phyloP scores from a whole-genome alignment of 805 yeast species.

The Metschnikowia hibisci region DNA sequence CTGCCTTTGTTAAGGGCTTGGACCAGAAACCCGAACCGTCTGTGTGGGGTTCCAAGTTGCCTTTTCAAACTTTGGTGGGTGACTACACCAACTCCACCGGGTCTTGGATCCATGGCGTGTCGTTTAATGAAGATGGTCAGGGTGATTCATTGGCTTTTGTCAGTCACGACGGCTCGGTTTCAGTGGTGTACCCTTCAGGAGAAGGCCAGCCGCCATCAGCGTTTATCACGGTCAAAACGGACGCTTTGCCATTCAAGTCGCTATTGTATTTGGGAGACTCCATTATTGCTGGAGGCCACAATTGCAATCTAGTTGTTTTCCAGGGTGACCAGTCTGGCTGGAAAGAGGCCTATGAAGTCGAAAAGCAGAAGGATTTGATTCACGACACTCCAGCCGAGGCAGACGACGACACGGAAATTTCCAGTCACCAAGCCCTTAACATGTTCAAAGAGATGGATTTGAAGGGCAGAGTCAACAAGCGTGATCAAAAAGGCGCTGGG shows the following conservation, averaged over 20 bases:
- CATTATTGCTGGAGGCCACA: slow-evolving; percentile 86
- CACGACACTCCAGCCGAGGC: slow-evolving; percentile 43
- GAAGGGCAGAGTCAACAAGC: slow-evolving; percentile 70
- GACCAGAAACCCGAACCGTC: slow-evolving; percentile 79
- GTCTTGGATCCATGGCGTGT: slow-evolving; percentile 90
- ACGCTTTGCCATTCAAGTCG: slow-evolving; percentile 76
- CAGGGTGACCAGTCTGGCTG: slow-evolving; percentile 62
- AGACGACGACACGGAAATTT: slow-evolving; percentile 52
- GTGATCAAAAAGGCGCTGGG: slow-evolving; percentile 25
- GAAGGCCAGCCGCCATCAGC: slow-evolving; percentile 60
- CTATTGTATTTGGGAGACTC: slow-evolving; percentile 64
- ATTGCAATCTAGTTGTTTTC: slow-evolving; percentile 85
- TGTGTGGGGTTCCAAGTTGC: slow-evolving; percentile 92
- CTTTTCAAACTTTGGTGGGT: slow-evolving; percentile 88
- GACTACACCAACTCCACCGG: slow-evolving; percentile 67
- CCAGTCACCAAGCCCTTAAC: slow-evolving; percentile 76
- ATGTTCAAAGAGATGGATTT: slow-evolving; percentile 95
- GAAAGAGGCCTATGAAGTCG: slow-evolving; percentile 58
- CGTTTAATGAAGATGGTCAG: slow-evolving; percentile 71
- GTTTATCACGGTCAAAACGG: slow-evolving; percentile 55
- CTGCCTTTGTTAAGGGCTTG: slow-evolving; percentile 83
- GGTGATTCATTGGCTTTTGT: slow-evolving; percentile 69
- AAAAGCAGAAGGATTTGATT: slow-evolving; percentile 41
- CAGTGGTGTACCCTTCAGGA: slow-evolving; percentile 73
- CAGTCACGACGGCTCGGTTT: slow-evolving; percentile 82